A percentile compares a stretch with the other conserved stretches of the same genome.
phyloP scores from a whole-genome alignment of 2,329 filamentous ascomycete species.

The Ciborinia camelliae region DNA sequence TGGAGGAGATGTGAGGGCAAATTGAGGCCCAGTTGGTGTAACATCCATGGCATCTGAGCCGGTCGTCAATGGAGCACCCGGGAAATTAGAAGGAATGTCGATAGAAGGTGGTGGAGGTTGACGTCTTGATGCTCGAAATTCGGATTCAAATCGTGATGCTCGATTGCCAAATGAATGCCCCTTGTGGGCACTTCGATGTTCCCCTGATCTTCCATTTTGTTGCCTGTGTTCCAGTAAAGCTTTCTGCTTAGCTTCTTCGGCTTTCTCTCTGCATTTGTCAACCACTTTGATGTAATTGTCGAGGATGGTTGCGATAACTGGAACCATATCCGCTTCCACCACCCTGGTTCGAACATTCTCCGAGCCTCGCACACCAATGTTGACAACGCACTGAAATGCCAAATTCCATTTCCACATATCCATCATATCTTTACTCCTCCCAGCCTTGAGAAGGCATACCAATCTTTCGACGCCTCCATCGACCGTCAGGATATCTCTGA shows the following conservation, averaged over 20 bases:
- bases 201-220: slow-evolving; percentile 31
- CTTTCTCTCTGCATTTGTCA: slow-evolving; percentile 84
- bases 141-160: slow-evolving; percentile 51
- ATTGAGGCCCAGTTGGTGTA: slow-evolving; percentile 58
- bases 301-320: slow-evolving; percentile 95
- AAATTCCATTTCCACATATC: slow-evolving; percentile 99
- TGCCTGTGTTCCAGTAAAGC: slow-evolving; percentile 38
- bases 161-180: slow-evolving; percentile 50
- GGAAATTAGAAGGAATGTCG: slow-evolving; percentile 63
- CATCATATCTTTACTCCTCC: slow-evolving; percentile 97
- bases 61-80: slow-evolving; percentile 46
- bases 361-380: slow-evolving; percentile 94
- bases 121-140: slow-evolving; percentile 64
- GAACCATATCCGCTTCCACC: slow-evolving; percentile 98
- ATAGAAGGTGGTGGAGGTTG: slow-evolving; percentile 82
- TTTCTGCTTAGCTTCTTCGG: slow-evolving; percentile 76
- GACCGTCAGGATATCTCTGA: slow-evolving; percentile 95
- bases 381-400: slow-evolving; percentile 97
- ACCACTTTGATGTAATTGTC: slow-evolving; percentile 98
- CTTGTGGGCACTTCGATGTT: slow-evolving; percentile 36
- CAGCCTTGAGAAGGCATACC: slow-evolving; percentile 97
- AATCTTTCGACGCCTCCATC: slow-evolving; percentile 97
- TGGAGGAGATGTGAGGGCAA: slow-evolving; percentile 66
- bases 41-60: slow-evolving; percentile 53
- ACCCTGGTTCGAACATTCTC: slow-evolving; percentile 92